Conservation (phyloP, 78 protist species). For the Cavenderia fasciculata region DNA sequence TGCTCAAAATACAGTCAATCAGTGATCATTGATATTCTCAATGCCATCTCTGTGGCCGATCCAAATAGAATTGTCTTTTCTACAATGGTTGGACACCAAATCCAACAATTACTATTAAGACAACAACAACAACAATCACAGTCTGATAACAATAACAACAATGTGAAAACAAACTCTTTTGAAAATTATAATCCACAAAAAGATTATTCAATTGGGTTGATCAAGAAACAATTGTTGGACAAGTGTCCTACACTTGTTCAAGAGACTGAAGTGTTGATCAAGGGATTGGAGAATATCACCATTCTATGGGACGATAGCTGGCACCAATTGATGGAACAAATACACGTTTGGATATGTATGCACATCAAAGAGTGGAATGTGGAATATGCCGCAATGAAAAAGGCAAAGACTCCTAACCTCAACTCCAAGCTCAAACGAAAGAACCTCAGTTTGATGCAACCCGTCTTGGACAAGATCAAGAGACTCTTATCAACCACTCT, state of each 20-base stretch:
- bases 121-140: neutral
- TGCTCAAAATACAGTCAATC: neutral
- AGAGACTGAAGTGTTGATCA: slow-evolving; percentile 36
- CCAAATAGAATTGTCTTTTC: slow-evolving; percentile 72
- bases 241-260: slow-evolving; percentile 4
- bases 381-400: slow-evolving; percentile 25
- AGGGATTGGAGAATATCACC: slow-evolving; percentile 63
- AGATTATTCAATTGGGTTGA: neutral
- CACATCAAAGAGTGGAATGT: slow-evolving; percentile 9
- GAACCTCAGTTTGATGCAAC: slow-evolving; percentile 6
- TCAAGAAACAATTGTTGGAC: neutral
- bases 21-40: slow-evolving; percentile 38
- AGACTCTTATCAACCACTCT: slow-evolving; percentile 17
- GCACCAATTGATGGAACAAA: slow-evolving; percentile 26
- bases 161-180: no score
- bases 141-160: no score
- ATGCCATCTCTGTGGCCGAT: slow-evolving; percentile 27
- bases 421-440: neutral
- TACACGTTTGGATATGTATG: slow-evolving; percentile 38
- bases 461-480: slow-evolving; percentile 8
- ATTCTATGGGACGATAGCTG: slow-evolving; percentile 86
- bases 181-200: no score
- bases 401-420: neutral
- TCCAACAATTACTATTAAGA: neutral
- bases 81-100: slow-evolving; percentile 18